Evolutionary conservation across 2,329 filamentous ascomycete species (phyloP), one percentile per base, ranked within the genome.

Genomic region (Pestalotiopsis sp.): DNA sequence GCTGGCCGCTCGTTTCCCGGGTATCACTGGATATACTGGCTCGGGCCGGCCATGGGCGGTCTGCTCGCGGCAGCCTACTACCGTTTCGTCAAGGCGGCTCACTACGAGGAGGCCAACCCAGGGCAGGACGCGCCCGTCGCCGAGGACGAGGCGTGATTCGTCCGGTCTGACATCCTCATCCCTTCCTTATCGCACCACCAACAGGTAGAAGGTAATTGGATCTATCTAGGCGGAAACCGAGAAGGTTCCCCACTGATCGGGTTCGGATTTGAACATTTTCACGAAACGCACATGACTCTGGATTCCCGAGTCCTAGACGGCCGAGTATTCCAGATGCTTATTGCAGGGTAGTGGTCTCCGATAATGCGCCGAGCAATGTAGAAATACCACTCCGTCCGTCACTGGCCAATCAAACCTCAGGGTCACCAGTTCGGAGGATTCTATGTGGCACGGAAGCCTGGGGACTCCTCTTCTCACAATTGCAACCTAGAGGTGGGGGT

Each of bases 21-120:
- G 1, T 80, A 83, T 59, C 81, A 82, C 65, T 83, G 81, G 82
- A 83, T 84, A 59, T 84, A 83, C 70, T 83, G 82, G 80, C 68
- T 86, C 40, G 84, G 84, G 0, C 84, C 84, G 2, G 72, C 75
- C 1, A 68, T 84, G 4, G 85, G 84, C 1, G 79, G 81, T 2
- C 56, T 81, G 5, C 72, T 86, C 9, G 83, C 83, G 2, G 78
- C 80, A 0, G 72, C 76, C 4, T 79, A 83, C 65, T 84, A 80
- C 72, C 80, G 81, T 40, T 76, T 84, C 20, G 76, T 84, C 2
- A 83, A 84, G 69, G 71, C 74, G n/a, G 76, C 80, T n/a, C 79
- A 84, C 68, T 84, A 84, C 63, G 80, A 83, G 69, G 80, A 79
- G 23, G 77, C 75, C 6, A 81, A 83, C 31, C 78, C 78, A 4